Conservation (phyloP, 257 asterid species). For the Solanum paucissectum region DNA sequence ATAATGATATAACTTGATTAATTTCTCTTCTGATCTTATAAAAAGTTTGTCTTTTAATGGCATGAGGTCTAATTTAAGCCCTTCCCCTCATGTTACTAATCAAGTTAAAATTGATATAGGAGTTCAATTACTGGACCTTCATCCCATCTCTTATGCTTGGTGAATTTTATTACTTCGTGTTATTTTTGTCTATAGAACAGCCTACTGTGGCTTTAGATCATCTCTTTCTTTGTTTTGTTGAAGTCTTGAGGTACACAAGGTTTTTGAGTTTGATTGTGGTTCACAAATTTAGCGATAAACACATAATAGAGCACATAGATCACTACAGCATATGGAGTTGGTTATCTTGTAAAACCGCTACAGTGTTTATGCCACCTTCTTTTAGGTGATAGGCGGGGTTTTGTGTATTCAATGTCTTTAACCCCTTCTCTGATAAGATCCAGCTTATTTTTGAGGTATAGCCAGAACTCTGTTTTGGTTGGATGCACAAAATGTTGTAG, state of each 20-base stretch:
- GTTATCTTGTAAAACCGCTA: background rate
- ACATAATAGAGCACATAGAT: background rate
- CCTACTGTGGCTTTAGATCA: background rate
- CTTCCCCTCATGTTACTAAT: background rate
- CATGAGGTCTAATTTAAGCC: background rate
- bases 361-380: background rate
- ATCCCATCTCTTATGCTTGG: background rate
- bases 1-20: background rate
- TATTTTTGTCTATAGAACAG: background rate
- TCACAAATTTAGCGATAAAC: background rate
- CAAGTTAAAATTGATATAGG: background rate
- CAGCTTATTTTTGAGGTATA: background rate
- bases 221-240: background rate
- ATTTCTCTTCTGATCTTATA: background rate
- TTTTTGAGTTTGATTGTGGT: background rate
- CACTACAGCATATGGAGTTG: background rate
- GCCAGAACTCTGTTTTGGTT: background rate
- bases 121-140: background rate
- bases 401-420: background rate
- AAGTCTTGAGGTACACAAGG: background rate
- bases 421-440: background rate
- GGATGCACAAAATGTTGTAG: background rate
- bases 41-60: background rate
- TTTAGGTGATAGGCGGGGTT: background rate
- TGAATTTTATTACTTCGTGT: background rate